Evolutionary conservation across 768 basidiomycete genomes (phyloP).

Genomic region (Lactarius psammicola): DNA sequence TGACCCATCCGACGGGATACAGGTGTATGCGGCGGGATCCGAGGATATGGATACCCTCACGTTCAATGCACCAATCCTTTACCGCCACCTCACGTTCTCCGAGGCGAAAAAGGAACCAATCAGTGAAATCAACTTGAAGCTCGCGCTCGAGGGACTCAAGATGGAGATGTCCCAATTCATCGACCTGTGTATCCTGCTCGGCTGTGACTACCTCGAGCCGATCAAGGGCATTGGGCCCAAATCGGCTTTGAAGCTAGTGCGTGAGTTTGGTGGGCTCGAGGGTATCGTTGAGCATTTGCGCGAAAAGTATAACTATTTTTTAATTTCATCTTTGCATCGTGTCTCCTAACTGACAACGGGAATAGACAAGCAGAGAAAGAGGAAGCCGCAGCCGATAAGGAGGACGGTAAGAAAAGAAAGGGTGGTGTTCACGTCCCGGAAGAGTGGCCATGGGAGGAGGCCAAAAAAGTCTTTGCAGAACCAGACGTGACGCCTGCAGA

Average conservation of each 20-base stretch:
- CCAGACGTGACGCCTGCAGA: constrained; percentile 89
- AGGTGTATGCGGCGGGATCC: constrained; percentile 97
- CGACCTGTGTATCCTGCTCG: constrained; percentile 93
- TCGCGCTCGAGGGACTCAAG: constrained; percentile 81
- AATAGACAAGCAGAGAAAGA: constrained; percentile 46
- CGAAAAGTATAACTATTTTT: constrained; percentile 57
- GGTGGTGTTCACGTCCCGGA: constrained; percentile 82
- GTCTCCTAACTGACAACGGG: constrained; percentile 15
- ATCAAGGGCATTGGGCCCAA: constrained; percentile 96
- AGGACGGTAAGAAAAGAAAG: constrained; percentile 63
- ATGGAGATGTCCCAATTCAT: constrained; percentile 98
- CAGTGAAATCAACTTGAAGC: constrained; percentile 81
- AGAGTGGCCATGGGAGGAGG: constrained; percentile 96
- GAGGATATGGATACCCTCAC: constrained; percentile 99
- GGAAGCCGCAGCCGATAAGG: constrained; percentile 40
- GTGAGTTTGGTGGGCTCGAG: constrained; percentile 73
- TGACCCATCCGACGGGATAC: neutral
- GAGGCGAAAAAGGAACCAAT: constrained; percentile 98
- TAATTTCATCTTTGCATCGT: neutral
- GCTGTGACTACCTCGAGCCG: constrained; percentile 99
- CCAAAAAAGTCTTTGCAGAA: constrained; percentile 83
- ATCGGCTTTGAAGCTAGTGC: constrained; percentile 87
- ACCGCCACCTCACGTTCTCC: constrained; percentile 95
- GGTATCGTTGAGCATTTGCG: constrained; percentile 74
- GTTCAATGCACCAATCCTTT: constrained; percentile 86